Percentiles rank a stretch among this genome's conserved stretches.
These are phyloP conservation scores for Exophiala lecanii-corni DNA, from an alignment of 2,329 filamentous ascomycete species.

Conservation along the genomic window DNA sequence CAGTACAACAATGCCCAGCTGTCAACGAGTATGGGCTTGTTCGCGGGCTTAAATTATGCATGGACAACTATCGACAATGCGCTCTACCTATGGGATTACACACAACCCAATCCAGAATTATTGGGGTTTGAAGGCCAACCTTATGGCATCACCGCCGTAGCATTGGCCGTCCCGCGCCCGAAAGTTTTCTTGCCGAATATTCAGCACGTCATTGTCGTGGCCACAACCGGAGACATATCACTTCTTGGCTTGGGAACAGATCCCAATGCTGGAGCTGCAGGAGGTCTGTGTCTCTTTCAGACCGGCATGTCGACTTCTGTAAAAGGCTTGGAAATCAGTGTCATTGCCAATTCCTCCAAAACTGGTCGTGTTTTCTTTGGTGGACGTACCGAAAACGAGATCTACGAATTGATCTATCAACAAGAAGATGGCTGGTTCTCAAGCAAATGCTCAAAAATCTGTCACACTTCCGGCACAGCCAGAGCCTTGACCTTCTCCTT, in stretches of 20 bases:
- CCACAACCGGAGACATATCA: slow-evolving; percentile 78
- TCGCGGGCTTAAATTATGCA: slow-evolving; percentile 89
- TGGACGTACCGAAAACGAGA: slow-evolving; percentile 72
- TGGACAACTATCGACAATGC: slow-evolving; percentile 96
- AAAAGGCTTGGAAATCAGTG: slow-evolving; percentile 69
- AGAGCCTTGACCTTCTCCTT: slow-evolving; percentile 54
- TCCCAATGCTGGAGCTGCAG: slow-evolving; percentile 55
- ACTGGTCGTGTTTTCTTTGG: slow-evolving; percentile 92
- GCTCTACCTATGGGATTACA: slow-evolving; percentile 97
- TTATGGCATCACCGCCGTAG: slow-evolving; percentile 85
- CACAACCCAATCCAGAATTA: slow-evolving; percentile 80
- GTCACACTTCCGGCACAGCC: slow-evolving; percentile 69
- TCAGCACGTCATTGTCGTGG: slow-evolving; percentile 82
- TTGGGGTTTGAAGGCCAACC: slow-evolving; percentile 88
- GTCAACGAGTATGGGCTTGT: slow-evolving; percentile 89
- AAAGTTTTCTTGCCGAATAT: slow-evolving; percentile 86
- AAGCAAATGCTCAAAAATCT: slow-evolving; percentile 78
- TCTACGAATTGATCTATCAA: slow-evolving; percentile 93
- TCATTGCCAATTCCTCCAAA: slow-evolving; percentile 71
- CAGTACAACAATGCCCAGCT: slow-evolving; percentile 86
- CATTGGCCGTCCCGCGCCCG: slow-evolving; percentile 74
- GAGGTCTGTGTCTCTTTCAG: slow-evolving; percentile 70
- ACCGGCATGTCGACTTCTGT: slow-evolving; percentile 79
- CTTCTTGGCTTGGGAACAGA: slow-evolving; percentile 76
- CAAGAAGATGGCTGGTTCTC: slow-evolving; percentile 97